These are phyloP conservation scores for Trametes pubescens DNA, from an alignment of 1,284 basidiomycete genomes.

Conservation along the genomic window DNA sequence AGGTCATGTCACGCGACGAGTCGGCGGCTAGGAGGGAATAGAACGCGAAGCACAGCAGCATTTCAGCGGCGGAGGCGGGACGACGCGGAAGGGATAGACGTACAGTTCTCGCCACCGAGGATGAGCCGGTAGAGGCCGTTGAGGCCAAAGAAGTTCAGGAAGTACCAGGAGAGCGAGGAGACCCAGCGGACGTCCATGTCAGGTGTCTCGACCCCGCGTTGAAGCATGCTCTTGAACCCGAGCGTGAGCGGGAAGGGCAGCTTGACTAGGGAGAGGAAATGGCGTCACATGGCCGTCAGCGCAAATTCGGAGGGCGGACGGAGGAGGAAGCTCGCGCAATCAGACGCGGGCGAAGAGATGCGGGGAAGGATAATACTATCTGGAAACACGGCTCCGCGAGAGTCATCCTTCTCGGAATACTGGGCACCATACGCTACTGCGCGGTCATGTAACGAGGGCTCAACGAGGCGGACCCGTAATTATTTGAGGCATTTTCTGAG, in stretches of 20 bases:
- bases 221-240: constrained; percentile 99
- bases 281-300: constrained; percentile 24
- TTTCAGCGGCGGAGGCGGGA: constrained; percentile 18
- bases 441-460: too few species aligned
- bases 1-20: constrained; percentile 77
- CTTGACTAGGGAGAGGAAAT: constrained; percentile 72
- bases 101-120: constrained; percentile 91
- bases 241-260: constrained; percentile 97
- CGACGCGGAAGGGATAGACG: constrained; percentile 40
- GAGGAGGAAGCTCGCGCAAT: constrained; percentile 20
- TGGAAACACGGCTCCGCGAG: too few species aligned
- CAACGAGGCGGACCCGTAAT: too few species aligned
- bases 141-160: constrained; percentile 97
- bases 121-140: constrained; percentile 96
- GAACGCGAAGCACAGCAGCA: constrained; percentile 25
- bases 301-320: constrained; percentile 2
- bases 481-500: too few species aligned
- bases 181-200: constrained; percentile 99
- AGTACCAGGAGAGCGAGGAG: constrained; percentile 99
- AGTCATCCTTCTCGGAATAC: too few species aligned
- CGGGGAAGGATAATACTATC: neutral
- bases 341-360: constrained; percentile 14
- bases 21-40: constrained; percentile 67
- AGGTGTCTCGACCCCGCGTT: constrained; percentile 93
- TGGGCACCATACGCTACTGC: too few species aligned